Base-by-base conservation (phyloP, 2,329 filamentous ascomycete species). In the Xylaria sp. region DNA sequence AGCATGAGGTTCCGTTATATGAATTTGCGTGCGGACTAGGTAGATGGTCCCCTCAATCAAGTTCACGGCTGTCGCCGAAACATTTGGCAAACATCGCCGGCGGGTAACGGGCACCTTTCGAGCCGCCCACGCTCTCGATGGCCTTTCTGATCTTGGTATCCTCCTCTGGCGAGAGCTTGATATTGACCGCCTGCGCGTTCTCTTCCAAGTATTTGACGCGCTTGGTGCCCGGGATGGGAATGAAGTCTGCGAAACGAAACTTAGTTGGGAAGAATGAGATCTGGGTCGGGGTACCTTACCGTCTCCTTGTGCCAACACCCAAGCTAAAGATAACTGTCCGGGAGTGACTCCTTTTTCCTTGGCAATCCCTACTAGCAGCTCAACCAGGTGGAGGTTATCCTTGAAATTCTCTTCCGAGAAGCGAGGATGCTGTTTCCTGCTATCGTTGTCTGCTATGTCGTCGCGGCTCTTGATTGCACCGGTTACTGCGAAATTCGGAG, bases 261-360 rank as follows among this genome's bases (percentile, higher is more conserved):
- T 13, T 13, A 7, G 4, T 13, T 34, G 29, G 29, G 29, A 34
- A 3, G 3, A 7, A 11, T 34, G 29, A 13, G 8, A 6, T 34
- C 4, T 7, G 29, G 7, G 7, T 13, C n/a, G 11, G 16, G 46
- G 16, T 42, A 22, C 43, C 58, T 53, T 48, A 62, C 74, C 72
- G 5, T 74, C 70, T 4, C 78, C 80, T 50, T 80, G 76, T 7
- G 74, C 70, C 48, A 75, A 61, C 6, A 83, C 70, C 82, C 83
- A 86, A 1, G 78, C 79, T 8, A 86, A 62, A 1, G 78, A 77
- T 21, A 85, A 68, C 68, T 85, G 81, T 3, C 74, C 73, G 1
- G 76, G 64, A 0, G 80, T 82, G 51, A 69, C 73, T 0, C 73
- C 72, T 49, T 70, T 68, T 50, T 69, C 57, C 44, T 63, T 62